Percentiles rank a stretch among this genome's conserved stretches.
Conservation (phyloP, 805 yeast genomes). For the Candida alai region DNA sequence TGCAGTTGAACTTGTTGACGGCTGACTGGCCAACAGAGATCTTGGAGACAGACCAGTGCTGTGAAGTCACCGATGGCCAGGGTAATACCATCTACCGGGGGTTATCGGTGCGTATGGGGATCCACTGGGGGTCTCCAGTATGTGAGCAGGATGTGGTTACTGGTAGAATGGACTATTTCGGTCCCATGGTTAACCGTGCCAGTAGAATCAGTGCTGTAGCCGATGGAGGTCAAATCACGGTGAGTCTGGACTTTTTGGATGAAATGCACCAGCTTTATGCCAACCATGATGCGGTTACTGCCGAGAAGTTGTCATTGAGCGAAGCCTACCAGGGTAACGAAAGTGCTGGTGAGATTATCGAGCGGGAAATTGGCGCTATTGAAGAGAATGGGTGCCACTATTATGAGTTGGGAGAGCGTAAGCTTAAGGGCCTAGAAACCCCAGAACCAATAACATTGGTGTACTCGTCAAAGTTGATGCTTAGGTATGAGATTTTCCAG, state of each 20-base stretch:
- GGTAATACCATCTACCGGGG: conserved; percentile 73
- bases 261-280: conserved; percentile 61
- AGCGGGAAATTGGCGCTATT: conserved; percentile 59
- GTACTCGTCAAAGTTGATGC: conserved; percentile 62
- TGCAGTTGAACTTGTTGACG: conserved; percentile 72
- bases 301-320: conserved; percentile 22
- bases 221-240: conserved; percentile 95
- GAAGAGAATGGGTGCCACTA: conserved; percentile 67
- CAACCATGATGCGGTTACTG: conserved; percentile 39
- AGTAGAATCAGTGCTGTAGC: conserved; percentile 92
- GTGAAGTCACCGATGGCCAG: conserved; percentile 65
- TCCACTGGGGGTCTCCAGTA: conserved; percentile 97
- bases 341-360: conserved; percentile 54
- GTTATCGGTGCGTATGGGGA: conserved; percentile 94
- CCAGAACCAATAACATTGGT: conserved; percentile 82
- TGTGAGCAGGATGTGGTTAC: conserved; percentile 94
- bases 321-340: conserved; percentile 45
- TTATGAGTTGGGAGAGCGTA: conserved; percentile 75
- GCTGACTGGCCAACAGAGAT: conserved; percentile 98
- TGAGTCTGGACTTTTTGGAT: conserved; percentile 74
- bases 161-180: conserved; percentile 96
- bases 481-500: conserved; percentile 50
- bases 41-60: conserved; percentile 77
- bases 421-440: conserved; percentile 89
- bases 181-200: conserved; percentile 97